These are phyloP conservation scores for Closterium sp. DNA, from an alignment of 139 green algal genomes.

Conservation along the genomic window DNA sequence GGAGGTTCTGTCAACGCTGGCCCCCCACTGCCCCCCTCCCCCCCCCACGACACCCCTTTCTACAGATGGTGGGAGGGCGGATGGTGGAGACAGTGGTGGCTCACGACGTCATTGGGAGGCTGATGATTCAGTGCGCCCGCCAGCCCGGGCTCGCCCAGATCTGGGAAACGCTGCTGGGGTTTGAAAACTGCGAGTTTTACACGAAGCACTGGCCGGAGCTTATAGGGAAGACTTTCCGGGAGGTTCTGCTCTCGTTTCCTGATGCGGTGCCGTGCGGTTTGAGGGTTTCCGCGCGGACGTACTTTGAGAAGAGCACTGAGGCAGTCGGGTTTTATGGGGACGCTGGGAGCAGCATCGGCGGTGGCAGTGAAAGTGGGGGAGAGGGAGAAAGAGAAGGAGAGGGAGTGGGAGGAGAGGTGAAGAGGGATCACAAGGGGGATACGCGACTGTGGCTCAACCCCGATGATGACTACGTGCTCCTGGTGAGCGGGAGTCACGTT, in stretches of 20 bases:
- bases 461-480: slow-evolving; percentile 47
- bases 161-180: slow-evolving; percentile 60
- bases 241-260: slow-evolving; percentile 57
- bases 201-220: slow-evolving; percentile 56
- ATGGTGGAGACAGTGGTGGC: slow-evolving; percentile 60
- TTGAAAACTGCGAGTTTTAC: slow-evolving; percentile 66
- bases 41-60: too few species aligned
- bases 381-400: neutral
- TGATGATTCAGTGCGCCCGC: slow-evolving; percentile 63
- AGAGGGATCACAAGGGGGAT: neutral
- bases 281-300: neutral
- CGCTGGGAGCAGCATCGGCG: neutral
- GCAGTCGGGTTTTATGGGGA: neutral
- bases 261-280: slow-evolving; percentile 56
- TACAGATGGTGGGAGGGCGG: slow-evolving; percentile 38
- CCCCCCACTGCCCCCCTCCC: too few species aligned
- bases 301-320: neutral
- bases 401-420: neutral
- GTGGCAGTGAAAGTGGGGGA: neutral
- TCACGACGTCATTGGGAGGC: slow-evolving; percentile 60
- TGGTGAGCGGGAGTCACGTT: too few species aligned
- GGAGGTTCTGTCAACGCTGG: slow-evolving; percentile 56
- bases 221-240: slow-evolving; percentile 50
- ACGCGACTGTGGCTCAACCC: slow-evolving; percentile 54
- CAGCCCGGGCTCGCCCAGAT: slow-evolving; percentile 61